Evolutionary conservation across 768 basidiomycete genomes (phyloP).

Genomic region (Paxillus ammoniavirescens): DNA sequence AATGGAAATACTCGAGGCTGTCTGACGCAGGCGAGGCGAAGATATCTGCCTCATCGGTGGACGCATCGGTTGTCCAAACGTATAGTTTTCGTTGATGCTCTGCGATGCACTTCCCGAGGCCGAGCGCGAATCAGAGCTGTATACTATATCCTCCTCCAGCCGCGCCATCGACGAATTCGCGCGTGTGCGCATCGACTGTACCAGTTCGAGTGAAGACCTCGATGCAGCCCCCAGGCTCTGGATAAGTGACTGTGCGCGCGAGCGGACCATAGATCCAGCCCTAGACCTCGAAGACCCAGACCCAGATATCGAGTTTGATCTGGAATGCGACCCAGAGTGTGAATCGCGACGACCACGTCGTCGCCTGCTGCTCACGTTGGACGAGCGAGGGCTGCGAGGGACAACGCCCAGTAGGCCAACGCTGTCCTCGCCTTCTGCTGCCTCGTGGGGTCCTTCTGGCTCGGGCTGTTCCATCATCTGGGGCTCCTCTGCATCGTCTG

Average conservation of each 20-base stretch:
- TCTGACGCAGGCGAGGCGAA: conserved; percentile 15
- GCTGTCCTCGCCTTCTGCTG: conserved; percentile 60
- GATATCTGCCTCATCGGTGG: conserved; percentile 22
- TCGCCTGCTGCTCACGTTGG: conserved; percentile 34
- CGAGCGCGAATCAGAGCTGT: conserved; percentile 34
- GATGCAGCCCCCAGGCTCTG: conserved; percentile 63
- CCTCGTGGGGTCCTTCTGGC: conserved; percentile 55
- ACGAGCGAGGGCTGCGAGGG: conserved; percentile 50
- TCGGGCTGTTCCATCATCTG: conserved; percentile 43
- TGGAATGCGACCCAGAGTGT: conserved; percentile 34
- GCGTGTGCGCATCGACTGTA: conserved; percentile 48
- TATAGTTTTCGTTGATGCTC: conserved; percentile 65
- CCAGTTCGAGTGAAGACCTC: conserved; percentile 57
- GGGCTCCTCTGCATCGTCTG: conserved; percentile 32
- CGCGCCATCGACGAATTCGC: conserved; percentile 70
- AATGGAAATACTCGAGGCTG: conserved; percentile 19
- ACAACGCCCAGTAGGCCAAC: conserved; percentile 54
- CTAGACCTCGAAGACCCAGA: conserved; percentile 37
- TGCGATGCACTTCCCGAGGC: conserved; percentile 47
- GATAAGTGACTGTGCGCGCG: conserved; percentile 64
- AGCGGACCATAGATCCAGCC: conserved; percentile 54
- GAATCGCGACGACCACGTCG: conserved; percentile 34
- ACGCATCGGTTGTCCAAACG: conserved; percentile 64
- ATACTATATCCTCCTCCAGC: conserved; percentile 53
- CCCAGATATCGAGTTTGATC: conserved; percentile 24